A percentile compares a stretch with the other conserved stretches of the same genome.
phyloP scores from a whole-genome alignment of 2,329 filamentous ascomycete species.

The Monilinia laxa region DNA sequence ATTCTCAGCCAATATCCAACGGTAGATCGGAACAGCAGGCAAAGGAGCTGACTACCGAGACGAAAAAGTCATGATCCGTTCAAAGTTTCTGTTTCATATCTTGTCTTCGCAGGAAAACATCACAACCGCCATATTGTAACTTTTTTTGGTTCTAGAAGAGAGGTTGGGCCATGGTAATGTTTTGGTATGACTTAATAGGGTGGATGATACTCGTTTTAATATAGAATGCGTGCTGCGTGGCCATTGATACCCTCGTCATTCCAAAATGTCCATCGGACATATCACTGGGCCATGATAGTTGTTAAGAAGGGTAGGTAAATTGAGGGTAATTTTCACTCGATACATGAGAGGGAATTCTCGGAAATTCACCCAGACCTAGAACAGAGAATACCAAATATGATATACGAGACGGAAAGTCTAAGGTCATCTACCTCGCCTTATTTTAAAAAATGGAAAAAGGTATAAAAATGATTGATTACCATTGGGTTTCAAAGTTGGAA shows the following conservation, averaged over 20 bases:
- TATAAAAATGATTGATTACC: background rate
- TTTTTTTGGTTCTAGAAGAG: background rate
- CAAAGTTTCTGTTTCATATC: background rate
- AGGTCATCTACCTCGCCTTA: background rate
- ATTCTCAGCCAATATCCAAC: constrained; percentile 1
- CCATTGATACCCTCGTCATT: background rate
- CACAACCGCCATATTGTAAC: background rate
- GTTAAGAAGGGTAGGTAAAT: background rate
- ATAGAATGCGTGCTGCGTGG: background rate
- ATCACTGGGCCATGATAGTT: background rate
- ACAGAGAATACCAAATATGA: background rate
- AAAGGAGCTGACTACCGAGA: background rate
- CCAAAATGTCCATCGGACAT: too few species aligned
- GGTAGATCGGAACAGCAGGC: background rate
- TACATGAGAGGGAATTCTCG: background rate
- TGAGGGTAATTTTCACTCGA: background rate
- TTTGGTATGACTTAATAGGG: background rate
- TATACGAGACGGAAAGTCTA: background rate
- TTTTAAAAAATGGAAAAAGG: background rate
- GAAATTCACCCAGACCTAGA: background rate
- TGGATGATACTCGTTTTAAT: constrained; percentile 2
- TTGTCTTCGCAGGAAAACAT: background rate
- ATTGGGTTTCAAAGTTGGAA: background rate
- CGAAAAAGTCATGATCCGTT: background rate
- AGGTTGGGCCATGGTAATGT: background rate